These are phyloP conservation scores for Hypomontagnella monticulosa DNA, from an alignment of 495 filamentous ascomycete genomes.

Conservation along the genomic window DNA sequence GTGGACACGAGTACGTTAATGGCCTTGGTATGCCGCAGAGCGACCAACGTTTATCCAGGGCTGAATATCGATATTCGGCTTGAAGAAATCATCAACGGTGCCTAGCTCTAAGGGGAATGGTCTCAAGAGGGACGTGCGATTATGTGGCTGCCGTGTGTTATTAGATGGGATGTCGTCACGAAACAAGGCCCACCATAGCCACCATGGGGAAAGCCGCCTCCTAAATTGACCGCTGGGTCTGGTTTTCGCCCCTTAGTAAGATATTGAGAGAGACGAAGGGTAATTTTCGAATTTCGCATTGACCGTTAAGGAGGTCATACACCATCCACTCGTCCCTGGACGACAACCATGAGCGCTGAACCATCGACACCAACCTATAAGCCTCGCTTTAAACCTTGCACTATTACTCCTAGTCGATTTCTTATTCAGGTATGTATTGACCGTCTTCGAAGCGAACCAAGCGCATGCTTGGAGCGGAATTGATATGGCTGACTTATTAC, in stretches of 20 bases:
- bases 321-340: constrained; percentile 2
- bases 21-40: no score
- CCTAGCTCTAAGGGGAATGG: constrained; percentile 3
- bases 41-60: no score
- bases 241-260: not conserved
- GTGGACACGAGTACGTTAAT: not conserved
- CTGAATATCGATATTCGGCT: not conserved
- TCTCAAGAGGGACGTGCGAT: not conserved
- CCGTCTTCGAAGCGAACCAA: not conserved
- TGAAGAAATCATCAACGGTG: not conserved
- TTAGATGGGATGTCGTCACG: constrained; percentile 12
- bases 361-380: constrained; percentile 6
- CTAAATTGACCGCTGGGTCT: not conserved
- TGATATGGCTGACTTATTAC: not conserved
- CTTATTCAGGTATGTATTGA: not conserved
- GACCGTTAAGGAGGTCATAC: constrained; percentile 22
- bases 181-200: constrained; percentile 22
- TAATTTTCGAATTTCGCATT: constrained; percentile 21
- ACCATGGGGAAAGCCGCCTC: constrained; percentile 3
- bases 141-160: constrained; percentile 1
- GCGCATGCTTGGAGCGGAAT: no score
- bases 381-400: constrained; percentile 7
- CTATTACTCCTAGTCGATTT: not conserved
- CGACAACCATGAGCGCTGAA: not conserved
- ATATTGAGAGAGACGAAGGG: not conserved